Evolutionary conservation across 148 eudicot genomes (phyloP), one percentile per base, ranked within the genome.

Genomic region (Vaccinium myrtillus): DNA sequence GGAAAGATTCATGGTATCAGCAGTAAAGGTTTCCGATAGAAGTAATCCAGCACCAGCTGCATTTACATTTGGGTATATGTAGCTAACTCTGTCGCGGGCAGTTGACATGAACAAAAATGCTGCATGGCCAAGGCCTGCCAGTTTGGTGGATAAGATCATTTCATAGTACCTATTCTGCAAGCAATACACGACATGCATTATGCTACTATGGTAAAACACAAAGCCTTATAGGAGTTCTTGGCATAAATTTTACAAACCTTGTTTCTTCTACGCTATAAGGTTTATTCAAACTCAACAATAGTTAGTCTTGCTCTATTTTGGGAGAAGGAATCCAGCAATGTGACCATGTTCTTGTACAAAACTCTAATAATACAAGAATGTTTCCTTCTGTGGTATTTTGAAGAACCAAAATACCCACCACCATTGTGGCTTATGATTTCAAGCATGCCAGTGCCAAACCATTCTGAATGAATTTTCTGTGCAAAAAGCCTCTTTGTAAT

Each of bases 91-190:
- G 58, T 96, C 96, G 23, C 93, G 84, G 3, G 98, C 98, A 49
- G 95, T 90, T 51, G 98, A 73, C 98, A 96, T 93, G 87, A 94
- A 96, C 91, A 94, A 85, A 87, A 96, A 96, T 21, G 96, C 87
- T 10, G 92, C 98, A 81, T 94, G 97, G 55, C 98, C 98, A n/a
- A 96, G 75, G 83, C 98, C 98, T 82, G 98, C 98, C 79, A 96
- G 91, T 88, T 91, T 96, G 69, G 98, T 96, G 25, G 98, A 94
- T 82, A 96, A 54, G 78, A 93, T 88, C 98, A 94, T 91, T 82
- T 96, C 98, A 78, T 96, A 96, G 84, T 94, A 96, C 91, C 94
- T 92, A 83, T 51, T 82, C 98, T 96, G 93, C 88, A 90, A 84
- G 85, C 12, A 83, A 75, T 9, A 77, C 18, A 76, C 73, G 21